phyloP scores from a whole-genome alignment of 306 rosid species.

The Neltuma alba region DNA sequence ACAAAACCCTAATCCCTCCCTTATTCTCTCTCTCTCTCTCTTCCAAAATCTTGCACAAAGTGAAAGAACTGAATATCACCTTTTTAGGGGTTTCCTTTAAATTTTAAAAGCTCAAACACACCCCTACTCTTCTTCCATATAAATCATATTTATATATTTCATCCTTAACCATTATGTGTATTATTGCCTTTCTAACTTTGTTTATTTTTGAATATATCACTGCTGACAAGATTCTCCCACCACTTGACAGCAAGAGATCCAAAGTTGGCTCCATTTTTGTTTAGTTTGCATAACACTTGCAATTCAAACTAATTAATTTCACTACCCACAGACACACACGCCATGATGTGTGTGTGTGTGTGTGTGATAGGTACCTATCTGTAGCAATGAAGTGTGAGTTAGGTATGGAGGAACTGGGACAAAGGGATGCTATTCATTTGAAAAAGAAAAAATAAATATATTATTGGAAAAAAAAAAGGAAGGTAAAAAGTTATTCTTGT shows the following conservation, averaged over 20 bases:
- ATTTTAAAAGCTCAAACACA: conserved; percentile 48
- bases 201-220: conserved; percentile 4
- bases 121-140: conserved; percentile 17
- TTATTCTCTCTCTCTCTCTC: neutral
- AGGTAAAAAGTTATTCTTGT: conserved; percentile 84
- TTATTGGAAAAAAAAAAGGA: no score
- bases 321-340: neutral
- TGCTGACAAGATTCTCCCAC: conserved; percentile 28
- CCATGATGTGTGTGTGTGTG: no score
- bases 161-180: neutral
- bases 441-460: conserved; percentile 30
- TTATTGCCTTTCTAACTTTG: conserved; percentile 13
- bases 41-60: conserved; percentile 67
- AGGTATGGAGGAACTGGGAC: neutral
- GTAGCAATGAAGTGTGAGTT: neutral
- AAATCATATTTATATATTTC: neutral
- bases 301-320: neutral
- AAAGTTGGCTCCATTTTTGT: conserved; percentile 10
- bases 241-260: conserved; percentile 35
- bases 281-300: neutral
- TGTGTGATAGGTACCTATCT: neutral
- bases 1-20: conserved; percentile 20
- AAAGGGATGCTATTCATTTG: conserved; percentile 3
- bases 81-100: conserved; percentile 46
- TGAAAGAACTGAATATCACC: conserved; percentile 53